Percentiles rank a stretch among this genome's conserved stretches.
These are phyloP conservation scores for Podosphaera xanthii DNA, from an alignment of 2,329 filamentous ascomycete genomes.

Conservation along the genomic window DNA sequence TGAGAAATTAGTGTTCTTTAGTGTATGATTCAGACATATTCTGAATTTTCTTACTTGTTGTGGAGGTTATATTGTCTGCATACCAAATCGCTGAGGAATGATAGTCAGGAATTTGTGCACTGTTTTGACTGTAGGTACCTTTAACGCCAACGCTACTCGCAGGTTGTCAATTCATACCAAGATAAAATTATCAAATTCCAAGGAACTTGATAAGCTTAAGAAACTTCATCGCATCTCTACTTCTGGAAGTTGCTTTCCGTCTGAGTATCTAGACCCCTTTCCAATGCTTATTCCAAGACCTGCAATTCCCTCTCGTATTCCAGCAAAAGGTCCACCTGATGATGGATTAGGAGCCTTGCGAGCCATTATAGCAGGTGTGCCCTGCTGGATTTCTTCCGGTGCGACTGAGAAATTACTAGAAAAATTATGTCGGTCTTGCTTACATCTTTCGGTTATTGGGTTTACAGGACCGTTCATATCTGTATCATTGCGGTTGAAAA, in stretches of 20 bases:
- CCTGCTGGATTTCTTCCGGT: neutral
- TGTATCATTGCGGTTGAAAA: slow-evolving; percentile 64
- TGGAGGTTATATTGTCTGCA: slow-evolving; percentile 7
- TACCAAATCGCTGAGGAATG: slow-evolving; percentile 3
- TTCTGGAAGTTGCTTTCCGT: slow-evolving; percentile 18
- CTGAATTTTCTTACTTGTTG: no score
- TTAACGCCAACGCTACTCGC: neutral
- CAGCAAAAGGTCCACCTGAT: slow-evolving; percentile 18
- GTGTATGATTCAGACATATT: no score
- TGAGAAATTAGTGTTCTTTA: no score
- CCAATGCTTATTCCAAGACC: slow-evolving; percentile 20
- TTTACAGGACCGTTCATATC: slow-evolving; percentile 67
- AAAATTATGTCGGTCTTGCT: neutral
- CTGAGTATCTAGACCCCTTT: slow-evolving; percentile 12
- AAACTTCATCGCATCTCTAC: slow-evolving; percentile 24
- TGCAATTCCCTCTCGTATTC: slow-evolving; percentile 22
- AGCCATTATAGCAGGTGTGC: neutral
- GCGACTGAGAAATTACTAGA: neutral
- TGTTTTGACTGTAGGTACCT: neutral
- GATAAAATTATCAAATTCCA: neutral
- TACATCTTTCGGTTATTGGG: neutral
- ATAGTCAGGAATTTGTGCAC: neutral
- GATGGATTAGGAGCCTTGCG: neutral
- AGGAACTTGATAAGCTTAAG: neutral
- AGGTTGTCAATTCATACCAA: neutral